Evolutionary conservation across 2,329 filamentous ascomycete species (phyloP), one percentile per base, ranked within the genome.

Genomic region (Boeremia exigua): DNA sequence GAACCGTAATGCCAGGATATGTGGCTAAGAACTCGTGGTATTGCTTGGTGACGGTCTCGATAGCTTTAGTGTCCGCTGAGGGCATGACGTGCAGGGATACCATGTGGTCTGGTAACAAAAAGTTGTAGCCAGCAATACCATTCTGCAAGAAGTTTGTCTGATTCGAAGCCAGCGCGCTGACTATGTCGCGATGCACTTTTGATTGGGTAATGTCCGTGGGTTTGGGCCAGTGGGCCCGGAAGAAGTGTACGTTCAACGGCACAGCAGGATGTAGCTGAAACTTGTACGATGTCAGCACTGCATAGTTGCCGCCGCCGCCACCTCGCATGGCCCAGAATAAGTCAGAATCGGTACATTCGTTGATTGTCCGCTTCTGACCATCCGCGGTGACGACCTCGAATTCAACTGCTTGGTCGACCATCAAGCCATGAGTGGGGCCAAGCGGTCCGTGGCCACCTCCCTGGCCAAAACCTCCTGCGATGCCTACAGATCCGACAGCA

Each of bases 401-500:
- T 32, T 74, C 71, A 12, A 75, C 63, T 29, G 72, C 71, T 30
- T 75, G 65, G 54, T 75, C 72, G 5, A 74, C 71, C 68, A 73
- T 74, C 50, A 75, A 54, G 11, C 73, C 73, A 58, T 80, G 81
- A 32, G 78, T 72, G 34, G 78, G 77, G 11, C 79, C 79, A 34
- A 86, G 66, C 6, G 82, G 82, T 10, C 80, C 81, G 69, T 86
- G 82, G 0, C 84, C 84, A 28, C 82, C 84, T 7, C 81, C 83
- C 37, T 75, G 73, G 12, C 73, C 70, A 50, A 73, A 79, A 12
- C 77, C 72, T 46, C 72, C 72, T 9, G 70, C 79, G 64, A 84
- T 75, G 11, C 84, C 84, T 9, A 86, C 82, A 4, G 79, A 81
- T 8, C 62, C 60, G 3, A 72, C 60, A 12, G 72, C 71, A 10